These are phyloP conservation scores for Cyclotella kingstonii DNA, from an alignment of 108 stramenopile species.

Conservation along the genomic window DNA sequence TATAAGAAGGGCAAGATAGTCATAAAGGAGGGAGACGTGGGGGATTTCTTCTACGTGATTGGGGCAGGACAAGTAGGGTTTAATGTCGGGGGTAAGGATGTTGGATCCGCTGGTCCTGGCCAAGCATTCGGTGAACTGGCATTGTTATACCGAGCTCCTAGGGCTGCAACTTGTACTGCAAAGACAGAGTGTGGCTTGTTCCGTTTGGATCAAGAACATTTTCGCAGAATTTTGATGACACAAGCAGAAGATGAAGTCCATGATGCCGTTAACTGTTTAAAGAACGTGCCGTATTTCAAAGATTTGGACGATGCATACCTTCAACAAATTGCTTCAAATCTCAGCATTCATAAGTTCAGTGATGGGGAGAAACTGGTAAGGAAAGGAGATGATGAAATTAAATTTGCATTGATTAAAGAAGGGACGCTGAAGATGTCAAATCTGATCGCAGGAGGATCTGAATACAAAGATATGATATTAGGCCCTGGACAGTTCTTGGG, in stretches of 20 bases:
- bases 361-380: slow-evolving; percentile 62
- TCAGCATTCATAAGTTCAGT: slow-evolving; percentile 44
- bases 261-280: slow-evolving; percentile 62
- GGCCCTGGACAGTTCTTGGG: slow-evolving; percentile 65
- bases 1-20: slow-evolving; percentile 58
- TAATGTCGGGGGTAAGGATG: slow-evolving; percentile 60
- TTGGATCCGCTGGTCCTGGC: slow-evolving; percentile 62
- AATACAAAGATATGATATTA: slow-evolving; percentile 46
- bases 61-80: slow-evolving; percentile 63
- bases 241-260: slow-evolving; percentile 53
- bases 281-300: slow-evolving; percentile 67
- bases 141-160: slow-evolving; percentile 88
- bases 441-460: slow-evolving; percentile 34
- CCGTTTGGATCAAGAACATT: slow-evolving; percentile 80
- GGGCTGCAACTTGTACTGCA: slow-evolving; percentile 87
- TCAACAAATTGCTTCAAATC: slow-evolving; percentile 50
- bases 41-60: slow-evolving; percentile 90
- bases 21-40: slow-evolving; percentile 90
- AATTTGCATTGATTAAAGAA: slow-evolving; percentile 74
- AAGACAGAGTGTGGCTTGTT: slow-evolving; percentile 51
- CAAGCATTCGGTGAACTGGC: slow-evolving; percentile 92
- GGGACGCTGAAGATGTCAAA: slow-evolving; percentile 60
- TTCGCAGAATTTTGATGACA: slow-evolving; percentile 69
- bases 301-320: slow-evolving; percentile 43
- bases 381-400: slow-evolving; percentile 48